These are phyloP conservation scores for Bryoerythrophyllum caledonicum DNA, from an alignment of 225 moss, liverwort and hornwort species.

Conservation along the genomic window DNA sequence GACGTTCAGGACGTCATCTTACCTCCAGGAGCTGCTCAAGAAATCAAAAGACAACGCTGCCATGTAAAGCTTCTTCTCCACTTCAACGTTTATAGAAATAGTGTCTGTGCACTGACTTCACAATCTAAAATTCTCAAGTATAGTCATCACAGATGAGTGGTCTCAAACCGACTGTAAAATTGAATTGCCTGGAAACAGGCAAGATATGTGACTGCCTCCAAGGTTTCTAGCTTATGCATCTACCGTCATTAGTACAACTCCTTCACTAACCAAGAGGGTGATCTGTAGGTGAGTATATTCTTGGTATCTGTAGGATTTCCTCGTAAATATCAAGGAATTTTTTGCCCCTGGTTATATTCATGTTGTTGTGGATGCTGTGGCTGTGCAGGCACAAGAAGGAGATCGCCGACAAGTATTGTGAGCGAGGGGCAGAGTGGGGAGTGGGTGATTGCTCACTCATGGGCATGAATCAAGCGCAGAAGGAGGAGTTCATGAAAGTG, in stretches of 20 bases:
- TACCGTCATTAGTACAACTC: too few species aligned
- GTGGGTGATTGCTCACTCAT: slow-evolving; percentile 91
- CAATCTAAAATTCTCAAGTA: neutral
- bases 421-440: slow-evolving; percentile 98
- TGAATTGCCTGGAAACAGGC: too few species aligned
- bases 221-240: too few species aligned
- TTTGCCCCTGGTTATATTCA: neutral
- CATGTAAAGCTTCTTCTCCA: slow-evolving; percentile 41
- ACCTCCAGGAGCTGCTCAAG: slow-evolving; percentile 72
- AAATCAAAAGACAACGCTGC: slow-evolving; percentile 86
- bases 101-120: neutral
- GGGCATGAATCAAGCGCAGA: slow-evolving; percentile 74
- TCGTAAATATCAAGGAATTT: neutral
- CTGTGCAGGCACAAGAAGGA: slow-evolving; percentile 87
- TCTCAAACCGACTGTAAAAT: neutral
- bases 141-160: neutral
- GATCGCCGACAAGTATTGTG: slow-evolving; percentile 95
- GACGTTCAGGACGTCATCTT: slow-evolving; percentile 79
- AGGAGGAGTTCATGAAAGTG: slow-evolving; percentile 73
- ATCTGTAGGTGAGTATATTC: too few species aligned
- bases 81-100: neutral
- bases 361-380: neutral
- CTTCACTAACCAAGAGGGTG: too few species aligned
- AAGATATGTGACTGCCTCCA: too few species aligned
- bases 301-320: neutral